Base-by-base conservation (phyloP, 441 rosid genomes). In the Populus trichocarpa region DNA sequence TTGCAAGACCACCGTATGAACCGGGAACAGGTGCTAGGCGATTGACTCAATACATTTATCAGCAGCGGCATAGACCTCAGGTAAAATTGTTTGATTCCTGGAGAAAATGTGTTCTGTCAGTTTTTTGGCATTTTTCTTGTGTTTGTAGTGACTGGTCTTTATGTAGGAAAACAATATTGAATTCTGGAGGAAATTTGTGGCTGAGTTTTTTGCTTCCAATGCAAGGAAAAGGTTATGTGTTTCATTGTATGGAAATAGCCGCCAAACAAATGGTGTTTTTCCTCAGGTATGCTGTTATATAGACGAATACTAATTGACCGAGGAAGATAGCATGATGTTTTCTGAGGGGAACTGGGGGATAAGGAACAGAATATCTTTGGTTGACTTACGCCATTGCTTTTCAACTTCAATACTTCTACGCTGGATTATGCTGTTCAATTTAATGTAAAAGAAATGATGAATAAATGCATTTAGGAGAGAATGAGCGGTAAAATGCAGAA, bases 11-110 rank as follows among this genome's bases (percentile, higher is more conserved):
- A 75, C 87, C 78, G 5, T 96, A 94, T 82, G 98, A 94, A 84
- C 97, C 97, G 38, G 99, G 98, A 82, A 93, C 85, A 89, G 92
- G 98, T 79, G 98, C 98, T 57, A 92, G 96, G 67, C 94, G 98
- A 59, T 83, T 96, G 69, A 93, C 97, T 2, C 93, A 88, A 81
- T 96, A 91, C 88, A 90, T 96, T 94, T 91, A 85, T 86, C 93
- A 93, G 77, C 99, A 96, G 81, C 99, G 94, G 78, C 98, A 87
- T 77, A 94, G 98, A 80, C 99, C 99, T 46, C 92, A 92, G 81
- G 99, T 96, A 88, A 87, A 87, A 83, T 81, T 57, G 63, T 57
- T 20, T 57, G 23, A 57, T 74, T 84, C 68, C 72, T 67, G 25
- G 36, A 28, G 46, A 53, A 69, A 9, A 73, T 25, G 71, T 69